Evolutionary conservation across 371 early-diverging fungal genomes (phyloP).

Genomic region (Parasitella parasitica): DNA sequence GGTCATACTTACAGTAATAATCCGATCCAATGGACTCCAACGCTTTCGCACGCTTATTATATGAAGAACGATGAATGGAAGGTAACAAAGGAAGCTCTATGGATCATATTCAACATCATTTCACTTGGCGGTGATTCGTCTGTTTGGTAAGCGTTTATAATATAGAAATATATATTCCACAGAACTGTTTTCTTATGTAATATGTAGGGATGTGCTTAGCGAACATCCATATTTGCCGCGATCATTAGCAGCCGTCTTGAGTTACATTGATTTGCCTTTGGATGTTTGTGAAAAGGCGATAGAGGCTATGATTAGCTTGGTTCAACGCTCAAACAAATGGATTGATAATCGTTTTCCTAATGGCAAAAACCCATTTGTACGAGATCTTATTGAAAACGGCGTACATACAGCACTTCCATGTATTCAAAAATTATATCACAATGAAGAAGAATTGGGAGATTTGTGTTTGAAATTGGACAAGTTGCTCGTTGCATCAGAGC

Average conservation of each 20-base stretch:
- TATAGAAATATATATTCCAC: not conserved
- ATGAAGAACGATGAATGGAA: conserved; percentile 52
- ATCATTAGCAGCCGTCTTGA: conserved; percentile 11
- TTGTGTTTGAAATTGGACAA: conserved; percentile 14
- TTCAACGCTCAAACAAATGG: conserved; percentile 51
- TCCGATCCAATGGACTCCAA: conserved; percentile 10
- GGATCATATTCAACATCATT: conserved; percentile 56
- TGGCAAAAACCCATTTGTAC: conserved; percentile 20
- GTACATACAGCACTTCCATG: not conserved
- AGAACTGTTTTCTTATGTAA: not conserved
- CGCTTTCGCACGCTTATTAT: conserved; percentile 6
- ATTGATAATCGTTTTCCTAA: conserved; percentile 33
- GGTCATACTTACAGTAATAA: conserved; percentile 21
- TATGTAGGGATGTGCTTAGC: conserved; percentile 17
- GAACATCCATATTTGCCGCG: conserved; percentile 18
- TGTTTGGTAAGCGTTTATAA: conserved; percentile 19
- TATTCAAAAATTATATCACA: not conserved
- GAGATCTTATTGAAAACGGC: conserved; percentile 6
- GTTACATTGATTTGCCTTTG: conserved; percentile 14
- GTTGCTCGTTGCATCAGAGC: conserved; percentile 10
- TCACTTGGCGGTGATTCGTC: conserved; percentile 37
- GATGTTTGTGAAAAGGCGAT: conserved; percentile 24
- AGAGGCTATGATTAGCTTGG: conserved; percentile 26
- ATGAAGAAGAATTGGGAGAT: not conserved
- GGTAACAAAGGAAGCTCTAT: conserved; percentile 51